Evolutionary conservation across 1,284 basidiomycete species (phyloP), one percentile per base, ranked within the genome.

Genomic region (Ceratobasidium sp.): DNA sequence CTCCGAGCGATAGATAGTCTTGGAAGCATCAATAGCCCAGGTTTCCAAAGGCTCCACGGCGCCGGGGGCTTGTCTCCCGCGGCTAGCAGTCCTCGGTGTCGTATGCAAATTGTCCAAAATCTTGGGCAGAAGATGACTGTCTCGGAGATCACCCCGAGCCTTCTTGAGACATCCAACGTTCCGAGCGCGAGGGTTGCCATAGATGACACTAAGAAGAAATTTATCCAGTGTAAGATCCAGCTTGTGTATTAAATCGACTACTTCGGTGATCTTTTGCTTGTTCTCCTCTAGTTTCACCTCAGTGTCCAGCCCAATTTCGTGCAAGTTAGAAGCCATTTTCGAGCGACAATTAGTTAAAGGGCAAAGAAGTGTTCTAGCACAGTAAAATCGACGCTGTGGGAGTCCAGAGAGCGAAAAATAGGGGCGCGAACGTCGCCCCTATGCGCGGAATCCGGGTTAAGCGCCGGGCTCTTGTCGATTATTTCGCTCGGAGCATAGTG

Each of bases 401-500:
- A 6, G 17, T 26, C 54, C n/a, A 56, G 26, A 26, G n/a, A n/a
- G 26, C 6, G 5, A 56, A 20, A 56, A 56, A 56, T 56, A 56
- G 54, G 54, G 26, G 54, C 20, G 7, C 6, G 26, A n/a, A 56
- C 20, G 54, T 20, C 17, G 54, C 54, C 54, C 54, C 54, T n/a
- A 56, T 56, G 54, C 54, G 54, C 54, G 7, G 54, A 56, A 56
- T n/a, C 6, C 17, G 17, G 26, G 54, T 20, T 56, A 56, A 56
- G 54, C 54, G 54, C 54, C 17, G 54, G 26, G 54, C 54, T 56
- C 54, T 56, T 56, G n/a, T 7, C 54, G n/a, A 56, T 56, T 56
- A 56, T 56, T 56, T 56, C n/a, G 54, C 6, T 56, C 17, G 5
- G 54, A 46, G 5, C 44, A 46, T 46, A 46, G 44, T 46, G 13